A percentile compares a stretch with the other conserved stretches of the same genome.
phyloP scores from a whole-genome alignment of 768 basidiomycete species.

The Inosperma sp. region DNA sequence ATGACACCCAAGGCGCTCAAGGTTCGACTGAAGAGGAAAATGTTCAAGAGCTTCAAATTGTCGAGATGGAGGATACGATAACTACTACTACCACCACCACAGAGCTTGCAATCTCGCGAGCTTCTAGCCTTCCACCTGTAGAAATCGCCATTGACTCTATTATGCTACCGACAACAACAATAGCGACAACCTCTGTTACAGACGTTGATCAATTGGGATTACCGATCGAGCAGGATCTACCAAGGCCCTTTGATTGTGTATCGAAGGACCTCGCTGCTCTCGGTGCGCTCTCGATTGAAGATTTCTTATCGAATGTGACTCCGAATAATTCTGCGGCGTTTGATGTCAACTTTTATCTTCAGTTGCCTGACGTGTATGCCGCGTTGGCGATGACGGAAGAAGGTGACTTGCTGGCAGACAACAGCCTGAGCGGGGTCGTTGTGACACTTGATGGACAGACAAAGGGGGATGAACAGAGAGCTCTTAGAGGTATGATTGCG shows the following conservation, averaged over 20 bases:
- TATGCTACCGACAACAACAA: background rate
- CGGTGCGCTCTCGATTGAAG: conserved; percentile 27
- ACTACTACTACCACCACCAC: no score
- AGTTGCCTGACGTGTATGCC: conserved; percentile 16
- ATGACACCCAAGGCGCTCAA: background rate
- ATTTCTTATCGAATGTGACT: conserved; percentile 22
- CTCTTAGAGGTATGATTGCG: conserved; percentile 7
- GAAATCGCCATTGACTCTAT: background rate
- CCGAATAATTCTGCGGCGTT: conserved; percentile 12
- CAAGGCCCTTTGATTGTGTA: conserved; percentile 23
- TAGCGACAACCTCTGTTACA: background rate
- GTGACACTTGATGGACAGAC: conserved; percentile 6
- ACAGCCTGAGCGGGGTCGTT: no score
- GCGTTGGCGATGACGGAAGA: conserved; percentile 11
- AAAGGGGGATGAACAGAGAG: background rate
- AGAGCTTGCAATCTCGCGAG: no score
- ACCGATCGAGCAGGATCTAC: conserved; percentile 17
- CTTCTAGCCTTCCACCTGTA: background rate
- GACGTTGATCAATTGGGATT: conserved; percentile 4
- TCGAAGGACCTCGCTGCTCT: conserved; percentile 20
- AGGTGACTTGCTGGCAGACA: no score
- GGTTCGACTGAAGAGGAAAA: no score
- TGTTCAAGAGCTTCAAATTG: no score
- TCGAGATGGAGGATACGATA: no score
- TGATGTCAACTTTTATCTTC: conserved; percentile 20